Percentiles rank a stretch among this genome's conserved stretches.
phyloP scores from a whole-genome alignment of 2,329 filamentous ascomycete genomes.

The Exophiala sp. region DNA sequence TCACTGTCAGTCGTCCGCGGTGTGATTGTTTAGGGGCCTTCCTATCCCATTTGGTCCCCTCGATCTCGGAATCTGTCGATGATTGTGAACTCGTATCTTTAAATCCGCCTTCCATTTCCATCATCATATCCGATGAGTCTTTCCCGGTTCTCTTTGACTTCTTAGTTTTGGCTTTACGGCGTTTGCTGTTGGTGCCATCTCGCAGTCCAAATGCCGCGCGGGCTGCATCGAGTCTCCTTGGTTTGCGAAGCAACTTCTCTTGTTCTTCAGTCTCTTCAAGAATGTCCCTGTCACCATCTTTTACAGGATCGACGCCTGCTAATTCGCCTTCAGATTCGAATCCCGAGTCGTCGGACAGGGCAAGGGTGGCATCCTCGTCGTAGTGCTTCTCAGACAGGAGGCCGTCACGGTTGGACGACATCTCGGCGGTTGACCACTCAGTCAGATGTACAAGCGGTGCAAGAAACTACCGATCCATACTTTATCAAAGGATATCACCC shows the following conservation, averaged over 20 bases:
- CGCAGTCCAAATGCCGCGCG: constrained; percentile 40
- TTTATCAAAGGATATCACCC: not conserved
- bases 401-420: constrained; percentile 18
- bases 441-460: not conserved
- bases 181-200: constrained; percentile 45
- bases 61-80: constrained; percentile 57
- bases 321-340: constrained; percentile 13
- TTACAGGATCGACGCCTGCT: constrained; percentile 5
- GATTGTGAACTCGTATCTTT: constrained; percentile 61
- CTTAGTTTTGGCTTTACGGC: constrained; percentile 38
- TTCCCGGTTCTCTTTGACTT: constrained; percentile 51
- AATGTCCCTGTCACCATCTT: constrained; percentile 35
- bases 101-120: constrained; percentile 80
- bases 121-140: constrained; percentile 69
- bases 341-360: constrained; percentile 13
- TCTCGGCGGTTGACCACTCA: not conserved
- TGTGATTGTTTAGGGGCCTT: constrained; percentile 28
- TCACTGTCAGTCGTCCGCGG: constrained; percentile 24
- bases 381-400: constrained; percentile 25
- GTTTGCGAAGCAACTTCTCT: constrained; percentile 46
- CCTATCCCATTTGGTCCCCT: constrained; percentile 38
- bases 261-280: constrained; percentile 70
- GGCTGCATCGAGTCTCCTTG: constrained; percentile 36
- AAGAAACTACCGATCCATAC: not conserved
- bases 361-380: constrained; percentile 23